Base-by-base conservation (phyloP, 140 eudicot species). In the Flaveria floridana region DNA sequence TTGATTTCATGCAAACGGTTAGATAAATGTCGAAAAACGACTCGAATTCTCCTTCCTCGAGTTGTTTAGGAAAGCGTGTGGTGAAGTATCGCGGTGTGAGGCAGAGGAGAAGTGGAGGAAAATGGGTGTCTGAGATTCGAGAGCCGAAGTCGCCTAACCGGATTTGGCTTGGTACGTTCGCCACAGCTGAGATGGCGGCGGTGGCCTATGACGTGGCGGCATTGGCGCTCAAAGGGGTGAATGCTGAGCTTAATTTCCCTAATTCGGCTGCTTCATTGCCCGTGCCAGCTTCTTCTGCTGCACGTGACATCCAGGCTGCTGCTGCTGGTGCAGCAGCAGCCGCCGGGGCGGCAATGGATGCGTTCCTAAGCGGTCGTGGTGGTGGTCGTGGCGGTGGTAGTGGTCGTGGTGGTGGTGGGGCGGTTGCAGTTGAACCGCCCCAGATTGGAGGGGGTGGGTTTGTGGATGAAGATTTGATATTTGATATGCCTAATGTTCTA, bases 161-260 rank as follows among this genome's bases (percentile, higher is more conserved):
- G 39, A 90, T 89, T 15, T 89, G 96, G 96, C 94, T 89, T 20
- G 96, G 96, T 63, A 79, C 96, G 30, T 89, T 85, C 44, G 69
- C 91, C 3, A 87, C 94, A 0, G 86, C 96, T 0, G 94, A 89
- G 80, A 89, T 89, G 96, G 96, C 96, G 0, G 96, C 94, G 0
- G 91, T 85, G 30, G 96, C 96, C 2, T 89, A 89, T 76, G 96
- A 89, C 57, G 96, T 89, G 59, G 96, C 96, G 52, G 91, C 91
- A 14, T 82, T 84, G 25, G 96, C 96, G 2, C 85, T 89, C 6
- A 89, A 82, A 77, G 96, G 96, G 20, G 64, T 62, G 1, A 84
- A 80, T 10, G 91, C 94, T 1, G 94, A 87, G 69, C 87, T 89
- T 21, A 89, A 89, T 59, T 89, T 89, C 50, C 96, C 96, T 0